These are phyloP conservation scores for Schizophyllum amplum DNA, from an alignment of 1,284 basidiomycete species.

Conservation along the genomic window DNA sequence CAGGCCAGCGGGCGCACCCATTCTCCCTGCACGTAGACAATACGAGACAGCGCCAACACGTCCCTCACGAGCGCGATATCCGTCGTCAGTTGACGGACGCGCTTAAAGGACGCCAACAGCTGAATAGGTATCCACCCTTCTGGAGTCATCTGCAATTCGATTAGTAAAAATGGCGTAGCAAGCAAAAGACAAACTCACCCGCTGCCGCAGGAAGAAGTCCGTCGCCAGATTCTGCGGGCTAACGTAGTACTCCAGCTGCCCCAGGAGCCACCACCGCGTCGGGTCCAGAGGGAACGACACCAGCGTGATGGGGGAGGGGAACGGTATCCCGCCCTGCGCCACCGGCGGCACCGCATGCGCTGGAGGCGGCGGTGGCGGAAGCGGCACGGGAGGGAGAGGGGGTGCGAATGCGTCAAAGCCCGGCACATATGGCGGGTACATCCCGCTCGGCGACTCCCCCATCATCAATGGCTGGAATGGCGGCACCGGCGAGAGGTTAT, in stretches of 20 bases:
- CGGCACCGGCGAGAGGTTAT: constrained; percentile 25
- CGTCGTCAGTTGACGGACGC: constrained; percentile 63
- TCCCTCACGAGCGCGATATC: constrained; percentile 65
- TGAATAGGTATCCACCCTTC: constrained; percentile 81
- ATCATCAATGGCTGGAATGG: constrained; percentile 25
- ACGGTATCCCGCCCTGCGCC: constrained; percentile 23
- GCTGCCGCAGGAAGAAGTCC: constrained; percentile 74
- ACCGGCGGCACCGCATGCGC: constrained; percentile 9
- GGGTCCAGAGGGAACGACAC: constrained; percentile 57
- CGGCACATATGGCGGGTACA: constrained; percentile 17
- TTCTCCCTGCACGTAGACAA: constrained; percentile 70
- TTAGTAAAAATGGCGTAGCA: not conserved
- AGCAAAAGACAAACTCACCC: constrained; percentile 41
- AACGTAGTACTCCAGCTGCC: constrained; percentile 85
- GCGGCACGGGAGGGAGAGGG: constrained; percentile 12
- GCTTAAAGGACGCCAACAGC: constrained; percentile 81
- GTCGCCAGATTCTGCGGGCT: constrained; percentile 80
- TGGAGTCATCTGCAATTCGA: constrained; percentile 68
- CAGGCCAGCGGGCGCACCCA: constrained; percentile 57
- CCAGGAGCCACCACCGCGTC: constrained; percentile 59
- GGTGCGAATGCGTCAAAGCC: constrained; percentile 19
- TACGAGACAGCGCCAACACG: constrained; percentile 56
- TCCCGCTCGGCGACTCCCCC: constrained; percentile 17
- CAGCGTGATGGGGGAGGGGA: constrained; percentile 52
- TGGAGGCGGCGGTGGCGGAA: constrained; percentile 17